These are phyloP conservation scores for Paramecium primaurelia DNA, from an alignment of 73 alveolate species.

Conservation along the genomic window DNA sequence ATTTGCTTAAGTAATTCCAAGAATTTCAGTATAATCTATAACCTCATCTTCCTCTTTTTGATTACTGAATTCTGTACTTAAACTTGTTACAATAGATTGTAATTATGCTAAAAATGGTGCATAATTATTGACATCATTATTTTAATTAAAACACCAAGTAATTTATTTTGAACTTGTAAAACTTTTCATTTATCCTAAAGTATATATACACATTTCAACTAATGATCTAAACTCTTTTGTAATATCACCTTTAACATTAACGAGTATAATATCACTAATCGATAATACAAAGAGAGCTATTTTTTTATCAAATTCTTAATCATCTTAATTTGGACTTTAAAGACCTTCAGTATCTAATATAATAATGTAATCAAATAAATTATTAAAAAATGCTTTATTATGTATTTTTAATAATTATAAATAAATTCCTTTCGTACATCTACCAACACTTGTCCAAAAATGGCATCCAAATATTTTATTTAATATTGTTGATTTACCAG, in stretches of 20 bases:
- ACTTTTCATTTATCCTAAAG: not conserved
- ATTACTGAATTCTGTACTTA: not conserved
- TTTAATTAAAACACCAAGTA: not conserved
- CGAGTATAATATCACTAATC: not conserved
- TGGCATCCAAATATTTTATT: slow-evolving; percentile 59
- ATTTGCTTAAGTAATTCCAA: not conserved
- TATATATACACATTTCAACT: not conserved
- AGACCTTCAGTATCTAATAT: slow-evolving; percentile 63
- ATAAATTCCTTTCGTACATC: slow-evolving; percentile 61
- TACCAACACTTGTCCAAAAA: slow-evolving; percentile 60
- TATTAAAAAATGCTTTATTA: not conserved
- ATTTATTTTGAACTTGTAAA: not conserved
- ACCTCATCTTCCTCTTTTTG: not conserved
- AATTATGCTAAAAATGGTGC: not conserved
- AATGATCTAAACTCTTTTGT: not conserved
- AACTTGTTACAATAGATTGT: not conserved
- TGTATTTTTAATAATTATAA: not conserved
- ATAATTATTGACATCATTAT: not conserved
- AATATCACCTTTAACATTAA: slow-evolving; percentile 60
- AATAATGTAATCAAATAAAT: not conserved
- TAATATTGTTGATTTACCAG: slow-evolving; percentile 62
- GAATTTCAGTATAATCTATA: not conserved
- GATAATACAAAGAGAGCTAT: slow-evolving; percentile 50
- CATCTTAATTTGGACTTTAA: not conserved
- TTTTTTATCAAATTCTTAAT: slow-evolving; percentile 25